A percentile compares a stretch with the other conserved stretches of the same genome.
Evolutionary conservation across 2,329 filamentous ascomycete genomes (phyloP).

Genomic region (Neopestalotiopsis sp.): DNA sequence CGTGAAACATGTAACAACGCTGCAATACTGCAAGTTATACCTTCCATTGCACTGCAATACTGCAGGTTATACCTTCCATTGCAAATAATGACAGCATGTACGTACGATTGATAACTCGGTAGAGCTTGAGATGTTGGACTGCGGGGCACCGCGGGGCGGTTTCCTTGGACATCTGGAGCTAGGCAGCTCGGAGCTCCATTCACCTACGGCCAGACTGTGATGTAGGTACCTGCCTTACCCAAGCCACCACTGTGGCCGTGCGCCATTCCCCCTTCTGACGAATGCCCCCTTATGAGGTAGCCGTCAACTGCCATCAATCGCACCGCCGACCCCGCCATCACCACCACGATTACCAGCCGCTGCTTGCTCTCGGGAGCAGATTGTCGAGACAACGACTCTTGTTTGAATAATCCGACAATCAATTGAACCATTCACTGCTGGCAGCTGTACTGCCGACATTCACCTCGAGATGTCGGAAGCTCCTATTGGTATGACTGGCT

Average conservation of each 20-base stretch:
- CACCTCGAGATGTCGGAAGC: constrained; percentile 9
- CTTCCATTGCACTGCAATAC: too few relatives aligned
- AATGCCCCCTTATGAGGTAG: neutral
- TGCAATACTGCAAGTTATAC: too few relatives aligned
- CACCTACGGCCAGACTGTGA: too few relatives aligned
- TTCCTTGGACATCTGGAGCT: too few relatives aligned
- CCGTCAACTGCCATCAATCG: neutral
- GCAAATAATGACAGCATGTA: too few relatives aligned
- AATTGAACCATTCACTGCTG: neutral
- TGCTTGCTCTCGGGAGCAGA: neutral
- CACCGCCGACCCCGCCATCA: constrained; percentile 7
- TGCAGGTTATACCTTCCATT: too few relatives aligned
- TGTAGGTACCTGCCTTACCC: too few relatives aligned
- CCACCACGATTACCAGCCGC: neutral
- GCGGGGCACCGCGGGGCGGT: too few relatives aligned
- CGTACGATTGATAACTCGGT: too few relatives aligned
- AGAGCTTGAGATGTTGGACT: too few relatives aligned
- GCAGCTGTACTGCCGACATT: neutral
- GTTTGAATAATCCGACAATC: neutral
- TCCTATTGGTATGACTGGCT: constrained; percentile 19
- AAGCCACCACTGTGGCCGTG: neutral
- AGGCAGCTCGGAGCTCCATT: too few relatives aligned
- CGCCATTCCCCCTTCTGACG: neutral
- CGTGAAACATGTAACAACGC: too few relatives aligned
- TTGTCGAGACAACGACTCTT: neutral